phyloP scores from a whole-genome alignment of 1,139 yeast genomes.

The Diutina scorzettiae region DNA sequence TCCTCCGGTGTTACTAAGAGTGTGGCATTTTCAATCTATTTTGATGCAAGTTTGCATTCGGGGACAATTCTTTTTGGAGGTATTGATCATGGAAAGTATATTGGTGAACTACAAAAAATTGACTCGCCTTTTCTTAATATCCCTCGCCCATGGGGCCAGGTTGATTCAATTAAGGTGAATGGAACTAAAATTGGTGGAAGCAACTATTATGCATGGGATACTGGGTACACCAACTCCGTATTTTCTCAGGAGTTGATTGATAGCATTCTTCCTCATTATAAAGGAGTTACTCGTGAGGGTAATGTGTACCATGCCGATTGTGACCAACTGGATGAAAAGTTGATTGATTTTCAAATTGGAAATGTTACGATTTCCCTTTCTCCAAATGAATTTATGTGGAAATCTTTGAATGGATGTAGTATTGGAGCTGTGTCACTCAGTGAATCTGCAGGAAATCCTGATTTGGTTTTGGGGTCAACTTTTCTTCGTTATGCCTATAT shows the following conservation, averaged over 20 bases:
- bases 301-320: not conserved
- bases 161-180: not conserved
- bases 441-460: not conserved
- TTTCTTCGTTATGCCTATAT: not conserved
- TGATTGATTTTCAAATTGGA: not conserved
- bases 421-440: too few species aligned
- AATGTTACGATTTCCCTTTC: too few species aligned
- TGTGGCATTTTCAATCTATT: not conserved
- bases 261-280: not conserved
- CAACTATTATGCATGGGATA: not conserved
- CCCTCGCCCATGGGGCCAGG: not conserved
- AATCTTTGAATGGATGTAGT: too few species aligned
- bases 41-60: not conserved
- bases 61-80: not conserved
- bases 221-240: not conserved
- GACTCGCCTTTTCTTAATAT: not conserved
- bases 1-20: not conserved
- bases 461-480: not conserved
- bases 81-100: not conserved
- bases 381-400: too few species aligned
- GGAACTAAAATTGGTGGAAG: not conserved
- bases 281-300: not conserved
- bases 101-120: not conserved
- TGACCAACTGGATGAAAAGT: not conserved
- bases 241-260: not conserved